Evolutionary conservation across 352 stramenopile species (phyloP).

Genomic region (Phytophthora multivora): DNA sequence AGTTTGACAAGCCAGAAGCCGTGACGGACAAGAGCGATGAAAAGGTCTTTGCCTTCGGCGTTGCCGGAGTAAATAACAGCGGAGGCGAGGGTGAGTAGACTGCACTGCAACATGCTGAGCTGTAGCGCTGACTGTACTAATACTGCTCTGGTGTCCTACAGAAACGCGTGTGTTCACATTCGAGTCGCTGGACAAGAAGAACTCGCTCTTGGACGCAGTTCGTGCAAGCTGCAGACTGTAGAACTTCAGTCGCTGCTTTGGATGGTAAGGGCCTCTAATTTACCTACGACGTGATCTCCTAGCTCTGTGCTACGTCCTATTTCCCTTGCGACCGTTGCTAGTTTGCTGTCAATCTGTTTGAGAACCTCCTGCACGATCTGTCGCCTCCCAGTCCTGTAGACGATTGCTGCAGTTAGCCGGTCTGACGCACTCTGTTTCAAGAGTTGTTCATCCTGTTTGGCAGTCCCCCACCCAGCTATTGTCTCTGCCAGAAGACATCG

Average conservation of each 20-base stretch:
- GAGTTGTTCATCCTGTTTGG: constrained; percentile 25
- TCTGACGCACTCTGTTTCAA: constrained; percentile 28
- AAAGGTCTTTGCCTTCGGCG: constrained; percentile 65
- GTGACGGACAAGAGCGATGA: constrained; percentile 69
- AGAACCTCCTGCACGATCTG: constrained; percentile 45
- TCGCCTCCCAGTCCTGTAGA: constrained; percentile 53
- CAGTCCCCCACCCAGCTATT: constrained; percentile 26
- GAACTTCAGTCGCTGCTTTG: constrained; percentile 14
- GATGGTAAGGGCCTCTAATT: constrained; percentile 18
- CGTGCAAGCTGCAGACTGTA: constrained; percentile 49
- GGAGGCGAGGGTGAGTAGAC: constrained; percentile 54
- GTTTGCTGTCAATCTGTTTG: constrained; percentile 43
- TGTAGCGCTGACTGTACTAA: constrained; percentile 1
- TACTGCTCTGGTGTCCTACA: constrained; percentile 13
- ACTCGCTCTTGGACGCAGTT: constrained; percentile 51
- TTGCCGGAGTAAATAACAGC: constrained; percentile 54
- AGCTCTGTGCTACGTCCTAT: constrained; percentile 1
- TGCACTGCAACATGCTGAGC: background rate
- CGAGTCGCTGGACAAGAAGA: constrained; percentile 56
- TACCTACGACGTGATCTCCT: constrained; percentile 7
- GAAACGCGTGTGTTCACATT: constrained; percentile 78
- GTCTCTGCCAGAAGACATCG: constrained; percentile 24
- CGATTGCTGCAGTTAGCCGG: constrained; percentile 44
- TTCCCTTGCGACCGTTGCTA: constrained; percentile 7
- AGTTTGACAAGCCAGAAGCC: constrained; percentile 74